These are phyloP conservation scores for Apiospora pterosperma DNA, from an alignment of 2,329 filamentous ascomycete genomes.

Conservation along the genomic window DNA sequence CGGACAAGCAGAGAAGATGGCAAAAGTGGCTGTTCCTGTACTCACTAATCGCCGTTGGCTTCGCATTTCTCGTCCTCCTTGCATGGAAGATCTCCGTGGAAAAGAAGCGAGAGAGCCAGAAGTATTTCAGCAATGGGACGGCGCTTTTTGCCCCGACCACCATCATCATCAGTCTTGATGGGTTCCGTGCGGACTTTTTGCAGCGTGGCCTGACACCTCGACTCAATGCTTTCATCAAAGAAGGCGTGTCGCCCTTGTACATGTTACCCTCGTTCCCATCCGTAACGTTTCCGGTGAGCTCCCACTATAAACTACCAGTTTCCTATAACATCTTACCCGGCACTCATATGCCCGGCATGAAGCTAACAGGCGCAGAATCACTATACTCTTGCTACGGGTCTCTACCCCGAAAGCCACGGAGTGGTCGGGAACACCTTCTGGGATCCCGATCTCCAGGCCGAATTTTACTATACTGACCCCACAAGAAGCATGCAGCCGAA, in stretches of 20 bases:
- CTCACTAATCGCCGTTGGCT: conserved; percentile 47
- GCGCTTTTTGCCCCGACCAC: conserved; percentile 88
- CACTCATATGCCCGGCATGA: no score
- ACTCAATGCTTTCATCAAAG: conserved; percentile 71
- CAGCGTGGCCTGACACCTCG: conserved; percentile 79
- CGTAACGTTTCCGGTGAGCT: conserved; percentile 74
- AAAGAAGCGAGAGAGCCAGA: conserved; percentile 31
- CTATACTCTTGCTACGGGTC: conserved; percentile 85
- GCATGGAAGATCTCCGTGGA: conserved; percentile 57
- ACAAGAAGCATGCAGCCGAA: conserved; percentile 73
- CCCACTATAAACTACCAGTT: no score
- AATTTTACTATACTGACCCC: conserved; percentile 86
- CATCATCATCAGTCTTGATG: conserved; percentile 89
- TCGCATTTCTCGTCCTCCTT: conserved; percentile 52
- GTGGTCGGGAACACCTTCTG: conserved; percentile 94
- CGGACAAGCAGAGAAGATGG: conserved; percentile 49
- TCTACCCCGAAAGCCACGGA: conserved; percentile 91
- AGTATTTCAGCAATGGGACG: conserved; percentile 72
- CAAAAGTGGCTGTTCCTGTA: conserved; percentile 53
- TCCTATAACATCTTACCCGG: background rate
- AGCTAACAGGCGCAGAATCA: conserved; percentile 55
- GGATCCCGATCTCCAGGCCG: conserved; percentile 71
- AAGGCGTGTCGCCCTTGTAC: conserved; percentile 85
- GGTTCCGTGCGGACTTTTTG: conserved; percentile 92
- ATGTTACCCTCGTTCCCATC: conserved; percentile 95